phyloP scores from a whole-genome alignment of 2,329 filamentous ascomycete species.

The Fusarium torulosum region DNA sequence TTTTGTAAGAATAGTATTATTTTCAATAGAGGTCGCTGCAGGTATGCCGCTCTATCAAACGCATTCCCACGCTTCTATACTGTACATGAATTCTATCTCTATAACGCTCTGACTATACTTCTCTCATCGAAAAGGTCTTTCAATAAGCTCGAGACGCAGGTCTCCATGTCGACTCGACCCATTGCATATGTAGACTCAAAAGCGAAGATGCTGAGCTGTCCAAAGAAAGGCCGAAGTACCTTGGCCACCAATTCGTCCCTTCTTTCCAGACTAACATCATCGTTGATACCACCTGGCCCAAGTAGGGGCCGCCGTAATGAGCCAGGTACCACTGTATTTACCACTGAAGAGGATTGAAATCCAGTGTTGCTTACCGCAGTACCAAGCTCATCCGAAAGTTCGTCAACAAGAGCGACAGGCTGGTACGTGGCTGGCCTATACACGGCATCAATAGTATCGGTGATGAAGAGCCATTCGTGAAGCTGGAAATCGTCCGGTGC shows the following conservation, averaged over 20 bases:
- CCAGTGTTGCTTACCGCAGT: conserved; percentile 54
- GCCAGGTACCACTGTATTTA: conserved; percentile 53
- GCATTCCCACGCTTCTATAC: conserved; percentile 1
- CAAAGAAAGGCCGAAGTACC: conserved; percentile 88
- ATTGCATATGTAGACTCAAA: conserved; percentile 96
- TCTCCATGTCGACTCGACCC: conserved; percentile 74
- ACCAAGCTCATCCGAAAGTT: conserved; percentile 82
- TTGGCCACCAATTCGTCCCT: conserved; percentile 79
- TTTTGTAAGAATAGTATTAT: conserved; percentile 5
- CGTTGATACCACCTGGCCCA: conserved; percentile 65
- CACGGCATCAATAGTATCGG: conserved; percentile 95
- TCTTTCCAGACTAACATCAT: conserved; percentile 69
- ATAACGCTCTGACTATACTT: conserved; percentile 72
- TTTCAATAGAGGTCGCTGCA: conserved; percentile 18
- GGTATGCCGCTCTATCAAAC: conserved; percentile 33
- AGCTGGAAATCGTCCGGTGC: conserved; percentile 97
- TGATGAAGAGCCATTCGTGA: conserved; percentile 98
- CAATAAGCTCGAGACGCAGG: conserved; percentile 73
- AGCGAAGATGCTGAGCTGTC: conserved; percentile 89
- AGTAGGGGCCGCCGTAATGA: conserved; percentile 63
- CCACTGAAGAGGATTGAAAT: conserved; percentile 54
- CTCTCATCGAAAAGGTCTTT: conserved; percentile 84
- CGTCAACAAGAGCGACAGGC: conserved; percentile 83
- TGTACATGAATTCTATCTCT: conserved; percentile 30
- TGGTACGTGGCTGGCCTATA: conserved; percentile 80